These are phyloP conservation scores for Colletotrichum abscissum DNA, from an alignment of 2,329 filamentous ascomycete genomes.

Conservation along the genomic window DNA sequence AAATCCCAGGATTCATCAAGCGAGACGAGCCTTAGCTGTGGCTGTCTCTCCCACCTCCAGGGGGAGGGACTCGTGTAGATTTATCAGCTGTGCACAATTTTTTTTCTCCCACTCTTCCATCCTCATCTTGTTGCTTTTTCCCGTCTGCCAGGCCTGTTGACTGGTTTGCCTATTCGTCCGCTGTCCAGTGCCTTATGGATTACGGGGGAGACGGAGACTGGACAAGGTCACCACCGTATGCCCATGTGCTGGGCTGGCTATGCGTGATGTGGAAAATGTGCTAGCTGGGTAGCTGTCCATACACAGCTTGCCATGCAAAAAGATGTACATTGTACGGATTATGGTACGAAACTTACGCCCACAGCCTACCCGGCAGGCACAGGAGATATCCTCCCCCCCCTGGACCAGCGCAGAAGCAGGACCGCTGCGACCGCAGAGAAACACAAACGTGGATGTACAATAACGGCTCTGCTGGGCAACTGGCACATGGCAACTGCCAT, in stretches of 20 bases:
- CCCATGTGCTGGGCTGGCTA: conserved; percentile 23
- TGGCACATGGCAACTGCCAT: not conserved
- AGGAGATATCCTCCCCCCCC: not conserved
- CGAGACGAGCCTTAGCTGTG: conserved; percentile 13
- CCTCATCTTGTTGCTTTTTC: conserved; percentile 13
- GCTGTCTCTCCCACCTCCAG: conserved; percentile 14
- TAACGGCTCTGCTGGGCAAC: not conserved
- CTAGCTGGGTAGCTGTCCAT: not conserved
- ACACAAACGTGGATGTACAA: not conserved
- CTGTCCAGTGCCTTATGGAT: not conserved
- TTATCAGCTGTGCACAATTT: conserved; percentile 35
- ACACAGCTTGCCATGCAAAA: not conserved
- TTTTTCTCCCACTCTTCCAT: not conserved
- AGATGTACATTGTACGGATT: not conserved
- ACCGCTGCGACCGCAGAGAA: not conserved
- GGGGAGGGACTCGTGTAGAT: conserved; percentile 20
- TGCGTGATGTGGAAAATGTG: conserved; percentile 26
- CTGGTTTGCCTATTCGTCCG: not conserved
- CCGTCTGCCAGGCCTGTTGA: not conserved
- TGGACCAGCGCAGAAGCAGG: not conserved
- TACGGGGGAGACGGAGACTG: conserved; percentile 27
- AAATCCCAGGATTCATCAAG: conserved; percentile 21
- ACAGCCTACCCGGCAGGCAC: too few relatives aligned
- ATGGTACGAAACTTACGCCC: not conserved
- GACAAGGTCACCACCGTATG: conserved; percentile 17